A percentile compares a stretch with the other conserved stretches of the same genome.
phyloP scores from a whole-genome alignment of 2,329 filamentous ascomycete species.

The Juglanconis juglandina region DNA sequence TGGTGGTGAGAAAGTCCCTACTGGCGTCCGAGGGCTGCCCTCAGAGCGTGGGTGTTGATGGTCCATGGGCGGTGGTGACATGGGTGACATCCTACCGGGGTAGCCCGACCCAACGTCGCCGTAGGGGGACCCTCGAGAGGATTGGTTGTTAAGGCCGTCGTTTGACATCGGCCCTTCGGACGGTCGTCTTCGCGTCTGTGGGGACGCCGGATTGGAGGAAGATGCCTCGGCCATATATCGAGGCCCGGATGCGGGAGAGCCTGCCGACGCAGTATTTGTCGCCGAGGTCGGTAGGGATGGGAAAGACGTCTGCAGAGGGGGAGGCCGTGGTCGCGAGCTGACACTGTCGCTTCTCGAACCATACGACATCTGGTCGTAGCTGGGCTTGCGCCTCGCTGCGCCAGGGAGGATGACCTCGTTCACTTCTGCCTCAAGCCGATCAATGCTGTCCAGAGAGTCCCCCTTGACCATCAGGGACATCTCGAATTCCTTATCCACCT shows the following conservation, averaged over 20 bases:
- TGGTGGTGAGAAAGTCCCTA: slow-evolving; percentile 6
- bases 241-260: neutral
- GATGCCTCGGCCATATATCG: neutral
- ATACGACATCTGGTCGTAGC: slow-evolving; percentile 3
- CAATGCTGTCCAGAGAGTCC: slow-evolving; percentile 11
- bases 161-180: neutral
- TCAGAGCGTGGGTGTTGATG: slow-evolving; percentile 2
- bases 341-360: neutral
- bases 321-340: neutral
- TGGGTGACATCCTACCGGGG: neutral
- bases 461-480: slow-evolving; percentile 16
- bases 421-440: slow-evolving; percentile 10
- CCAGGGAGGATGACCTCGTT: slow-evolving; percentile 13
- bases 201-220: neutral
- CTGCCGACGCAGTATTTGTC: neutral
- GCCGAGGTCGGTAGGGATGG: slow-evolving; percentile 1
- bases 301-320: slow-evolving; percentile 3
- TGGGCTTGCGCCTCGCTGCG: slow-evolving; percentile 1
- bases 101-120: neutral
- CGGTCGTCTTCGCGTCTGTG: neutral
- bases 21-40: neutral
- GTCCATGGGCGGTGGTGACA: neutral
- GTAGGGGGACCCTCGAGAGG: neutral
- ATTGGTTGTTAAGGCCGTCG: neutral
- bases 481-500: slow-evolving; percentile 16